Evolutionary conservation across 768 basidiomycete genomes (phyloP), one percentile per base, ranked within the genome.

Genomic region (Dioszegia hungarica): DNA sequence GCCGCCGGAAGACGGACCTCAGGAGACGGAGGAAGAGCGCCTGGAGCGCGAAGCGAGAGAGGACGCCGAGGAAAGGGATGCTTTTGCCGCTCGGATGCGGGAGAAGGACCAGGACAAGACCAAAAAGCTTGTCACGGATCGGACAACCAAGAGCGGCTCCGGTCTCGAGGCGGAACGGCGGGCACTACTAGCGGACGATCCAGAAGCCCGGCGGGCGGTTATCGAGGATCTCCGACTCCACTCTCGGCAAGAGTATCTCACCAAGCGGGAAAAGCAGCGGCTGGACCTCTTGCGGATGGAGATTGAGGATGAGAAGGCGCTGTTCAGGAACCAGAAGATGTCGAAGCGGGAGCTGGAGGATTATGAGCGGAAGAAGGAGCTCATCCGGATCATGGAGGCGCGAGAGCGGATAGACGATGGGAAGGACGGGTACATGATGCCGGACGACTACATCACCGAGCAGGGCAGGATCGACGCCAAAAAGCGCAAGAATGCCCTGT

Each of bases 401-500:
- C 84, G 94, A 27, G 80, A 94, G 61, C 87, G 86, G 70, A 95
- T 99, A 55, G 88, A 90, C 75, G 95, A 99, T 79, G 90, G 89
- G 61, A 90, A 82, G 78, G 95, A 99, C 60, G 94, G 94, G 8
- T 99, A 99, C 73, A 86, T 87, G 78, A 82, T 98, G 39, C 95
- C 95, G 0, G 95, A 98, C 64, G 95, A 98, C 76, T 99, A 99
- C 74, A 82, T 98, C 66, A 99, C 95, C 0, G 94, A 94, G 68
- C 92, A 97, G 74, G 95, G 95, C 27, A 95, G 93, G 78, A 91
- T 99, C 59, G 93, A 98, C 82, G 87, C 85, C 78, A 92, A 95
- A 81, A 90, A 89, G 78, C 92, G 95, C 72, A 84, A 91, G 73
- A 87, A 87, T 62, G 92, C 88, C 0, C 76, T 99, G 49, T 97